Base-by-base conservation (phyloP, 345 rosid genomes). In the Chamaenerion angustifolium region DNA sequence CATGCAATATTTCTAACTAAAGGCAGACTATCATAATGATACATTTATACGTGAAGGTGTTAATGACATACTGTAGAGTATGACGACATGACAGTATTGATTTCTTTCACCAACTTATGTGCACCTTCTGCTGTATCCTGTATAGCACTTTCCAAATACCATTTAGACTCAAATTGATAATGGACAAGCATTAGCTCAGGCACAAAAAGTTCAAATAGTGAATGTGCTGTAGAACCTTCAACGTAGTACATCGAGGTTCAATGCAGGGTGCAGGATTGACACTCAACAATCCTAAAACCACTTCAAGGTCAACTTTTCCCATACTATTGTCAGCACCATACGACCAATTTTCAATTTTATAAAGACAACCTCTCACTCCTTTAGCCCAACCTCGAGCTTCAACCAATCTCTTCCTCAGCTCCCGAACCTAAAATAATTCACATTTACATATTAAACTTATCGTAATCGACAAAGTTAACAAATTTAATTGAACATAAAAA, bases 81-180 rank as follows among this genome's bases (percentile, higher is more conserved):
- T 8, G 65, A 70, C 44, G 79, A 74, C 43, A 90, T 64, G 51
- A 77, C 64, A 59, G 68, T 63, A 58, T 76, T 67, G 51, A 83
- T 60, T 60, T 78, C 82, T 64, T 70, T 73, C 46, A 61, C 70
- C 76, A 90, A 62, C 55, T 56, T 56, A 60, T 64, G 64, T 48
- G 88, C 92, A 64, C 76, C 80, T 56, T 74, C 88, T 49, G 76
- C 86, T 63, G 58, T 67, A 49, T 71, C 72, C 98, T 90, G 68
- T 35, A 69, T 41, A 15, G 45, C 48, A 21, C 18, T 19, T 25
- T 46, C 46, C 37, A 13, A 44, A 58, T 37, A 60, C 41, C 17
- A 2, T 49, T 58, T 46, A 51, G 49, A 50, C 48, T 50, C 21
- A 31, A n/a, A 31, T 7, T 8, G 10, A 8, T 31, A 31, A 31